Percentiles rank a stretch among this genome's conserved stretches.
phyloP scores from a whole-genome alignment of 441 rosid genomes.

The Adansonia rubrostipa region DNA sequence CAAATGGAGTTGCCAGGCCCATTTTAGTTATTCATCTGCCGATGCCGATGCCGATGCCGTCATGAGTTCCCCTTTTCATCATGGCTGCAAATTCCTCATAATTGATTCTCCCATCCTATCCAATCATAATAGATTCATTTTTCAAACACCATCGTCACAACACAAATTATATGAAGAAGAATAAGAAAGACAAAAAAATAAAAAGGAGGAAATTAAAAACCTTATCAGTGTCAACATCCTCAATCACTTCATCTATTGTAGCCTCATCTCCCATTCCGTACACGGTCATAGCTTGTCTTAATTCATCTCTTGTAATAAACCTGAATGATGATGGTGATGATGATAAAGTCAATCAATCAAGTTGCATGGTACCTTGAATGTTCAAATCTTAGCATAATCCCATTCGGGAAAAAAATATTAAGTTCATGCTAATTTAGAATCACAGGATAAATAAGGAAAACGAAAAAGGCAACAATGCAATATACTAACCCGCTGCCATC shows the following conservation, averaged over 20 bases:
- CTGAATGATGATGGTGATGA: conserved; percentile 31
- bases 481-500: conserved; percentile 73
- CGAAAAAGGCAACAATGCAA: not conserved
- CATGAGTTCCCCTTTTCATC: conserved; percentile 65
- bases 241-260: conserved; percentile 69
- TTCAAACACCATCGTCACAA: not conserved
- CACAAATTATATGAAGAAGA: not conserved
- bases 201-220: conserved; percentile 29
- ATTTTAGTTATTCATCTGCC: not conserved
- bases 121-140: not conserved
- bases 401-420: not conserved
- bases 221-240: conserved; percentile 65
- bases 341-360: not conserved
- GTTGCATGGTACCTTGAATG: not conserved
- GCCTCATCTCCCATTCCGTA: conserved; percentile 86
- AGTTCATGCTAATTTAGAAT: not conserved
- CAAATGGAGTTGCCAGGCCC: not conserved
- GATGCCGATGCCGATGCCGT: conserved; percentile 18
- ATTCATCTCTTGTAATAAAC: conserved; percentile 84
- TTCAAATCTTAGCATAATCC: not conserved
- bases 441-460: not conserved
- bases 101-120: conserved; percentile 68
- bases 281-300: conserved; percentile 71
- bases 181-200: not conserved
- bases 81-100: conserved; percentile 63